A percentile compares a stretch with the other conserved stretches of the same genome.
Conservation (phyloP, 148 eudicot genomes). For the Nepenthes mirabilis region DNA sequence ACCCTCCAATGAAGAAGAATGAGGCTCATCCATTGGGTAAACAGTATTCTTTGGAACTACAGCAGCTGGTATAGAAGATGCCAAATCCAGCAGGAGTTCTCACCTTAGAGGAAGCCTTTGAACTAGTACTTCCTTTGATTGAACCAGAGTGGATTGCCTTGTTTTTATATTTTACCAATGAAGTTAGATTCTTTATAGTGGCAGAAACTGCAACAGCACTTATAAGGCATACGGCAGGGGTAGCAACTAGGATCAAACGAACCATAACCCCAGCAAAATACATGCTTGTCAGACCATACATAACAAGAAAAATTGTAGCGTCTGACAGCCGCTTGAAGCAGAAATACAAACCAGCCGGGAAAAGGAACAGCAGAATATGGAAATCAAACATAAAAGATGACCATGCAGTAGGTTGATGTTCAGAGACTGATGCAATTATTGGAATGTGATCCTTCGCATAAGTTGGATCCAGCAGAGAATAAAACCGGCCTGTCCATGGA, state of each 20-base stretch:
- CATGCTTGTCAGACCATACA: slow-evolving; percentile 99
- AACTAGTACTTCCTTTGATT: slow-evolving; percentile 49
- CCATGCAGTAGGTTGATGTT: slow-evolving; percentile 99
- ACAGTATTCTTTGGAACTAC: neutral
- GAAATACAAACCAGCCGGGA: slow-evolving; percentile 94
- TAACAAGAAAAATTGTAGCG: slow-evolving; percentile 89
- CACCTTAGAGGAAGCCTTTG: slow-evolving; percentile 87
- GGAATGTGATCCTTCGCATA: slow-evolving; percentile 98
- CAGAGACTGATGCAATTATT: slow-evolving; percentile 96
- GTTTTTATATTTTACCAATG: slow-evolving; percentile 49
- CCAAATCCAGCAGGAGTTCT: neutral
- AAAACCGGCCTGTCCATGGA: slow-evolving; percentile 98
- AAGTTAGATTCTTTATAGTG: slow-evolving; percentile 79
- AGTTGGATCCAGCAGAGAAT: slow-evolving; percentile 95
- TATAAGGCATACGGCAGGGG: slow-evolving; percentile 94
- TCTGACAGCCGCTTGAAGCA: slow-evolving; percentile 95
- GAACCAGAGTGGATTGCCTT: slow-evolving; percentile 40
- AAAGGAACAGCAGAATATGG: slow-evolving; percentile 83
- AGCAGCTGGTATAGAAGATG: neutral
- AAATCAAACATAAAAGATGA: slow-evolving; percentile 99
- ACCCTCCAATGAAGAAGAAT: too few species aligned
- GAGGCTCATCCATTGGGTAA: neutral
- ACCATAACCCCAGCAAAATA: slow-evolving; percentile 99
- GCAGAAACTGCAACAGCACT: slow-evolving; percentile 98
- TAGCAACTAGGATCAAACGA: slow-evolving; percentile 91